phyloP scores from a whole-genome alignment of 768 basidiomycete species.

The Nevesoporus exiguus region DNA sequence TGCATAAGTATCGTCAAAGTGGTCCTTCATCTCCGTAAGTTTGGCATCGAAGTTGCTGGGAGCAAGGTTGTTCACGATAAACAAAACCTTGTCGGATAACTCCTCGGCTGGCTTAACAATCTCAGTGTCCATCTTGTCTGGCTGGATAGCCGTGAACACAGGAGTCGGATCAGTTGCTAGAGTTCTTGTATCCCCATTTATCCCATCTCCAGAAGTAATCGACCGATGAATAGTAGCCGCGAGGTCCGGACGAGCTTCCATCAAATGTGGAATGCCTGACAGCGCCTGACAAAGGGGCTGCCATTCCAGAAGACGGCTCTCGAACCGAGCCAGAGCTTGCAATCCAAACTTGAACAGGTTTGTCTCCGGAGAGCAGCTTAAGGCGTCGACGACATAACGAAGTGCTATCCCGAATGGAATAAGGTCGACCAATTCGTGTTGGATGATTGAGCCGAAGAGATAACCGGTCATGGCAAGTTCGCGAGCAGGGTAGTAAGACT shows the following conservation, averaged over 20 bases:
- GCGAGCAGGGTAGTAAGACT: slow-evolving; percentile 89
- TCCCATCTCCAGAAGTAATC: slow-evolving; percentile 49
- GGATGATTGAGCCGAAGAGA: slow-evolving; percentile 94
- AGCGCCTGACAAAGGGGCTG: slow-evolving; percentile 88
- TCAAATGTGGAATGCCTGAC: slow-evolving; percentile 80
- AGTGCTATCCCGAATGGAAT: slow-evolving; percentile 95
- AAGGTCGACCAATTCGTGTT: slow-evolving; percentile 88
- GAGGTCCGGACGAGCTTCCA: slow-evolving; percentile 82
- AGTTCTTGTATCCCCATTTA: slow-evolving; percentile 38
- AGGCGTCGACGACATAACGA: slow-evolving; percentile 92
- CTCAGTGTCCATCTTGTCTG: slow-evolving; percentile 61
- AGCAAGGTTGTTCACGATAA: slow-evolving; percentile 97
- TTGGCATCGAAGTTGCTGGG: slow-evolving; percentile 91
- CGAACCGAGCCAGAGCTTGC: slow-evolving; percentile 85
- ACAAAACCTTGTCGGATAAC: slow-evolving; percentile 88
- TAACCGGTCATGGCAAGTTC: slow-evolving; percentile 95
- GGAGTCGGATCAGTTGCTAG: slow-evolving; percentile 43
- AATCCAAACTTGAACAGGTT: slow-evolving; percentile 95
- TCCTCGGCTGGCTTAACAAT: slow-evolving; percentile 77
- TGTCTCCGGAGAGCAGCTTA: slow-evolving; percentile 85
- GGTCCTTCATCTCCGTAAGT: slow-evolving; percentile 76
- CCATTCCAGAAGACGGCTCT: slow-evolving; percentile 86
- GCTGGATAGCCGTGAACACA: slow-evolving; percentile 75
- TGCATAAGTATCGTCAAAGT: slow-evolving; percentile 80
- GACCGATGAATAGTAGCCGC: slow-evolving; percentile 67